Evolutionary conservation across 164 flowering plant genomes (phyloP), one percentile per base, ranked within the genome.

Genomic region (Malania oleifera): DNA sequence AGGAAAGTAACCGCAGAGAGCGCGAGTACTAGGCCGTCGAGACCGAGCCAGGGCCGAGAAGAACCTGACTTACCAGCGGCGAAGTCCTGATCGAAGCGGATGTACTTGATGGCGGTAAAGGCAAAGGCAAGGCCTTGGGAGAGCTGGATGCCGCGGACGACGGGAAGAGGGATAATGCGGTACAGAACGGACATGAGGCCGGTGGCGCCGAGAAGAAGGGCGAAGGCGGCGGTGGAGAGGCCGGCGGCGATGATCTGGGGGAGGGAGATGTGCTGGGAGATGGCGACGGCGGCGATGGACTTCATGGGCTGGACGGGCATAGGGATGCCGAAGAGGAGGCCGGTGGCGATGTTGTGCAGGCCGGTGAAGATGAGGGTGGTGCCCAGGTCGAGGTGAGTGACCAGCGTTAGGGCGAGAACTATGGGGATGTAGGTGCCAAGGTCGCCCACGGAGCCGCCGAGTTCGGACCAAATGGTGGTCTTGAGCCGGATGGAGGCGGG

Each of bases 301-400:
- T 91, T 91, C 98, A 91, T 91, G 34, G 98, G 98, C 65, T 91
- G 98, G 45, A 91, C 96, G 0, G 98, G 98, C 98, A 91, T 89
- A 0, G 98, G 98, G 13, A 89, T 89, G 27, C 98, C 98, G 31
- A 82, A 91, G 37, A 85, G 31, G 26, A 75, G 73, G 23, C 95
- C 96, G 1, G 98, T 88, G 57, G 82, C 41, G 10, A 80, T 71
- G 70, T 91, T 91, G 78, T 91, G 89, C 5, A 81, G 20, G 1
- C 92, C 96, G 0, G 90, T 85, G 89, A 86, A 91, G 13, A 91
- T 75, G 11, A 89, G 66, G 2, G 98, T 89, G 0, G 83, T 74
- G 39, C 95, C 96, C 6, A 91, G 73, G 58, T 91, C 65, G 6
- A 86, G 81, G 70, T 80, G 72, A 52, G 70, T 77, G 59, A 89